A percentile compares a stretch with the other conserved stretches of the same genome.
Evolutionary conservation across 495 filamentous ascomycete species (phyloP).

Genomic region (Thozetella sp.): DNA sequence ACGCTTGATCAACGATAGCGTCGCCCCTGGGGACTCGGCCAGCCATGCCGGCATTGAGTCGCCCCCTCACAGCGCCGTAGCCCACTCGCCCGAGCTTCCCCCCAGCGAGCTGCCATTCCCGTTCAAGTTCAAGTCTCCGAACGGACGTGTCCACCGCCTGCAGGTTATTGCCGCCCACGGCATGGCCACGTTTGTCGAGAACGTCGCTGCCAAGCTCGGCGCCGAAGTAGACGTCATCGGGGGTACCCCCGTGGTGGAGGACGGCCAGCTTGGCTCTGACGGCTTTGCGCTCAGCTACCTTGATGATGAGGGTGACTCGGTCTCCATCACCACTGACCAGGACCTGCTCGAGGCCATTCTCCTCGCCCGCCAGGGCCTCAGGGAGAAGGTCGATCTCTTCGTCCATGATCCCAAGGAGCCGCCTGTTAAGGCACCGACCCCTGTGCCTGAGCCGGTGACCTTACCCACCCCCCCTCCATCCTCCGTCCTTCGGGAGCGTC

Average conservation of each 20-base stretch:
- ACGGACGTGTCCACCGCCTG: constrained; percentile 90
- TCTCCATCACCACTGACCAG: constrained; percentile 94
- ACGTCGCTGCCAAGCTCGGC: constrained; percentile 84
- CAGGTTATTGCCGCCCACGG: constrained; percentile 82
- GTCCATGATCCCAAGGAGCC: constrained; percentile 92
- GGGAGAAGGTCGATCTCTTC: constrained; percentile 95
- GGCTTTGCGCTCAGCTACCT: constrained; percentile 96
- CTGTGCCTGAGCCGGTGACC: constrained; percentile 49
- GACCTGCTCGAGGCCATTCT: constrained; percentile 90
- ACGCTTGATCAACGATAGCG: constrained; percentile 64
- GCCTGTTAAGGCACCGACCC: constrained; percentile 66
- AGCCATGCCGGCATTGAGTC: constrained; percentile 87
- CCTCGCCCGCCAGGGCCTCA: constrained; percentile 72
- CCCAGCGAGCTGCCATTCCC: constrained; percentile 79
- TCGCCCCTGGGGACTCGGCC: constrained; percentile 90
- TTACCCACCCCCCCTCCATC: constrained; percentile 53
- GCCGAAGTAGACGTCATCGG: constrained; percentile 85
- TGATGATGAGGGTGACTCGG: constrained; percentile 96
- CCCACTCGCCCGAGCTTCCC: constrained; percentile 35
- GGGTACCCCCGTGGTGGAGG: constrained; percentile 71
- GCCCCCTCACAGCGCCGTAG: constrained; percentile 64
- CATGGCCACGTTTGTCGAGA: constrained; percentile 76
- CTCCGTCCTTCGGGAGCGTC: constrained; percentile 60
- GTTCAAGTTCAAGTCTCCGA: constrained; percentile 99
- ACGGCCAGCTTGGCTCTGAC: constrained; percentile 70